Percentiles rank a stretch among this genome's conserved stretches.
These are phyloP conservation scores for Tricholomella constricta DNA, from an alignment of 768 basidiomycete genomes.

Conservation along the genomic window DNA sequence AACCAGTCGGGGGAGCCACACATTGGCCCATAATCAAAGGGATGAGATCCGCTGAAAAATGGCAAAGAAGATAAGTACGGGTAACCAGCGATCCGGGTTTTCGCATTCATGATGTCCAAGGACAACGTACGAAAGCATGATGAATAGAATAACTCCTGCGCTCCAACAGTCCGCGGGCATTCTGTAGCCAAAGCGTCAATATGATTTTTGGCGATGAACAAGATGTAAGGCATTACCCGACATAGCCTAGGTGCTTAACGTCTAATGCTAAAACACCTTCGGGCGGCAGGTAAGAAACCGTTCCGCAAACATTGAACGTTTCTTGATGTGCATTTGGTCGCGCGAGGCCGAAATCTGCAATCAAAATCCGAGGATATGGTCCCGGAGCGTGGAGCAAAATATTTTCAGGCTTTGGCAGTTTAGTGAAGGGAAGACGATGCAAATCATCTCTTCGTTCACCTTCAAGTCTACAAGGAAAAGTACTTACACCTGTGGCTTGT, in stretches of 20 bases:
- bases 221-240: constrained; percentile 36
- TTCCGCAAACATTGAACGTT: constrained; percentile 87
- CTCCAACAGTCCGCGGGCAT: constrained; percentile 95
- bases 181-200: constrained; percentile 34
- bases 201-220: background rate
- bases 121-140: constrained; percentile 75
- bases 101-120: no score
- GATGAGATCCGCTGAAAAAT: constrained; percentile 63
- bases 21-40: constrained; percentile 65
- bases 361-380: constrained; percentile 79
- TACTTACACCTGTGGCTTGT: background rate
- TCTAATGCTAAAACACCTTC: constrained; percentile 83
- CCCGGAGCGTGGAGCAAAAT: constrained; percentile 79
- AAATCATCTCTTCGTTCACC: constrained; percentile 3
- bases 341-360: constrained; percentile 88
- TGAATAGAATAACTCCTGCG: constrained; percentile 76
- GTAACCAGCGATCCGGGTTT: background rate
- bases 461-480: constrained; percentile 21
- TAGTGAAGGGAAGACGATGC: background rate
- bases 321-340: constrained; percentile 78
- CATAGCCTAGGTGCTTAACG: constrained; percentile 69
- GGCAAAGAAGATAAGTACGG: background rate
- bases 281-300: constrained; percentile 82
- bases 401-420: constrained; percentile 68
- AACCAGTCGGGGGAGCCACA: constrained; percentile 39